A percentile compares a stretch with the other conserved stretches of the same genome.
These are phyloP conservation scores for Mycena crocata DNA, from an alignment of 768 basidiomycete species.

Conservation along the genomic window DNA sequence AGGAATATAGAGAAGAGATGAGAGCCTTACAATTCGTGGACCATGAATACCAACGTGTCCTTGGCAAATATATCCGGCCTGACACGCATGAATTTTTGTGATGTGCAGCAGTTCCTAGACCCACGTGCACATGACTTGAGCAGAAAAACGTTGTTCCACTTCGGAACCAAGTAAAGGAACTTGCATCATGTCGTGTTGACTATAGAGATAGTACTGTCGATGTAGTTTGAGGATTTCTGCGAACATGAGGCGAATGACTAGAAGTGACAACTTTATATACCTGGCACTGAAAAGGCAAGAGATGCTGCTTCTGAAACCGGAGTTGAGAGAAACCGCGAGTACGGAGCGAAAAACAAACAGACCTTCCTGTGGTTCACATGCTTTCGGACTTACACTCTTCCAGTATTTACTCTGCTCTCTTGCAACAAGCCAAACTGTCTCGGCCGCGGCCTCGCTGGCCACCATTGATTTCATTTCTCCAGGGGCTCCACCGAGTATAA, in stretches of 20 bases:
- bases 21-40: slow-evolving; percentile 90
- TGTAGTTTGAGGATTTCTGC: slow-evolving; percentile 90
- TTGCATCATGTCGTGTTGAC: slow-evolving; percentile 81
- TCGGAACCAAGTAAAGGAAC: slow-evolving; percentile 78
- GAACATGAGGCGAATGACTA: slow-evolving; percentile 9
- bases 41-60: slow-evolving; percentile 83
- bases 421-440: slow-evolving; percentile 91
- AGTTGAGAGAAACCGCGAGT: slow-evolving; percentile 4
- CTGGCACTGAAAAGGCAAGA: slow-evolving; percentile 75
- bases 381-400: slow-evolving; percentile 86
- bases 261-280: slow-evolving; percentile 46
- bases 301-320: slow-evolving; percentile 65
- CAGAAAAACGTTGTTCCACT: slow-evolving; percentile 78
- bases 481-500: slow-evolving; percentile 92
- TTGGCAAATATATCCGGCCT: slow-evolving; percentile 86
- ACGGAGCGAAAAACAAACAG: slow-evolving; percentile 7
- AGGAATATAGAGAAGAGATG: not conserved
- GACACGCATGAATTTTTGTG: slow-evolving; percentile 7
- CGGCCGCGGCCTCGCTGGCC: slow-evolving; percentile 85
- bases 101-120: slow-evolving; percentile 42
- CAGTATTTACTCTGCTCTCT: slow-evolving; percentile 91
- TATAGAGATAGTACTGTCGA: slow-evolving; percentile 85
- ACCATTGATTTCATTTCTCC: slow-evolving; percentile 77
- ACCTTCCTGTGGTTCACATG: slow-evolving; percentile 88
- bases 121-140: slow-evolving; percentile 92